Percentiles rank a stretch among this genome's conserved stretches.
phyloP scores from a whole-genome alignment of 1,139 yeast genomes.

The Yamadazyma diospyri region DNA sequence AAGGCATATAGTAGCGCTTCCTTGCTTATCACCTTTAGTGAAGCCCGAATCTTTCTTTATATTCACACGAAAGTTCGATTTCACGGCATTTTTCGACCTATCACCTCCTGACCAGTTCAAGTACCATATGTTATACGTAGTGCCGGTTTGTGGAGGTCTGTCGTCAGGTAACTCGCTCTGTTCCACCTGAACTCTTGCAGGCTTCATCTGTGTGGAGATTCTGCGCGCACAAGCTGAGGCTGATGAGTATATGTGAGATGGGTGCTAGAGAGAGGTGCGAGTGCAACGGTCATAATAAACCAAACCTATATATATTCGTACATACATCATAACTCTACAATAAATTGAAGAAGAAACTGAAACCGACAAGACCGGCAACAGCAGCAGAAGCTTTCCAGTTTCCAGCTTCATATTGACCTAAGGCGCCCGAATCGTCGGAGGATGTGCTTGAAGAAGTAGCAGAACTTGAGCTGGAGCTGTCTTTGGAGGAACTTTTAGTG shows the following conservation, averaged over 20 bases:
- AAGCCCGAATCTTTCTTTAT: conserved; percentile 66
- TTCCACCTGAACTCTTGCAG: conserved; percentile 68
- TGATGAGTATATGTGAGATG: too few relatives aligned
- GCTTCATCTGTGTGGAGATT: conserved; percentile 17
- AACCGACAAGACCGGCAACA: conserved; percentile 36
- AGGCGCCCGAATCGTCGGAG: conserved; percentile 16
- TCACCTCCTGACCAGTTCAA: conserved; percentile 82
- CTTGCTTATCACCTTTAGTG: conserved; percentile 55
- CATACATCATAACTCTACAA: conserved; percentile 17
- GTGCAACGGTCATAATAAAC: too few relatives aligned
- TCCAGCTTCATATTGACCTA: conserved; percentile 19
- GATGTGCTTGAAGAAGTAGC: conserved; percentile 15
- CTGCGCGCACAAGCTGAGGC: too few relatives aligned
- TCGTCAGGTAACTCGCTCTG: conserved; percentile 62
- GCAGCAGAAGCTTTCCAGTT: conserved; percentile 42
- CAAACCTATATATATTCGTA: not conserved
- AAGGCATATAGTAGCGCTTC: conserved; percentile 57
- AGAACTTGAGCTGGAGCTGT: conserved; percentile 12
- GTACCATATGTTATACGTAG: conserved; percentile 83
- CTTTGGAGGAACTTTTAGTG: conserved; percentile 26
- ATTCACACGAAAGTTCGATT: conserved; percentile 51
- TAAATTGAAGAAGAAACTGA: conserved; percentile 34
- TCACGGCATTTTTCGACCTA: conserved; percentile 28
- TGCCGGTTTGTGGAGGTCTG: conserved; percentile 77
- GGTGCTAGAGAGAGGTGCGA: conserved; percentile 7